Evolutionary conservation across 805 yeast genomes (phyloP), one percentile per base, ranked within the genome.

Genomic region (Schwanniomyces polymorphus): DNA sequence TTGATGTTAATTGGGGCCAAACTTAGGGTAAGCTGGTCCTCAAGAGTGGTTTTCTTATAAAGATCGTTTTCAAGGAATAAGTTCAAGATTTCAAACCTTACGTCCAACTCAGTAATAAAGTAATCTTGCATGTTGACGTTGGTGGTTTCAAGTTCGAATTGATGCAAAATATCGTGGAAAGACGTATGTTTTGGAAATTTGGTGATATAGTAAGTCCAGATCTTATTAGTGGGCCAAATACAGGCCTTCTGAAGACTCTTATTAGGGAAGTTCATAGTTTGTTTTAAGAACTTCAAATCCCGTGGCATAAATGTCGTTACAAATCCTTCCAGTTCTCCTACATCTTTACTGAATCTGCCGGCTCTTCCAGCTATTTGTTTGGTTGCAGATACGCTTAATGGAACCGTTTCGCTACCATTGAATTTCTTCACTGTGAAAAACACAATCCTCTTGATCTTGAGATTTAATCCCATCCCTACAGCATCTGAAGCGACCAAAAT

Each of bases 301-400:
- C 61, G 57, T 2, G 55, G 43, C 14, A 67, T 63, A 47, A 82
- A 68, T 0, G 91, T 82, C 0, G 86, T 76, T 1, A 87, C 84
- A 54, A 73, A 63, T 2, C 79, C 79, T 44, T 68, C 75, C 68
- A 61, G 67, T 42, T 68, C 65, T 5, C 72, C 74, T 9, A 55
- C 53, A 27, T 55, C 59, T 16, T 52, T 55, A 41, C 58, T 78
- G 56, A 71, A 94, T 50, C 99, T 70, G 1, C 99, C 99, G 0
- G 99, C 99, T 52, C 99, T 75, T 1, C 99, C 99, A 4, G 94
- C 97, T 50, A 94, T 92, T 63, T 94, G 99, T 63, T 91, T 91
- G 26, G 86, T 78, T 46, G 84, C 83, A 0, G 97, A 86, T 4
- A 78, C 67, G 0, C 86, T 72, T 27, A 94, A 63, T 1, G 61